These are phyloP conservation scores for Penicillium bovifimosum DNA, from an alignment of 495 filamentous ascomycete species.

Conservation along the genomic window DNA sequence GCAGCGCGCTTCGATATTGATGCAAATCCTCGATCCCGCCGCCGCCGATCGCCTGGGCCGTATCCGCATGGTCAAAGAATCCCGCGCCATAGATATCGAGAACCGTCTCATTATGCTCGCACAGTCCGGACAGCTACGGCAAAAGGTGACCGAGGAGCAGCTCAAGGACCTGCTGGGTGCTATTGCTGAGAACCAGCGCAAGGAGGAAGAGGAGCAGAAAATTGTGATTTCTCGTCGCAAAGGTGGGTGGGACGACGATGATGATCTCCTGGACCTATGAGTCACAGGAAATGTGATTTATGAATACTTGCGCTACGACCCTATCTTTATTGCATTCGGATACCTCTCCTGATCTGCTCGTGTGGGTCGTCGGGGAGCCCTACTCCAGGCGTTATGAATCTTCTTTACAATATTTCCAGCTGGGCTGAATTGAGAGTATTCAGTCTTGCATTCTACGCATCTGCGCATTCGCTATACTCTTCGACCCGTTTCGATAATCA, in stretches of 20 bases:
- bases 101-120: conserved; percentile 90
- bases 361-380: conserved; percentile 4
- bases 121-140: conserved; percentile 74
- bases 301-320: background rate
- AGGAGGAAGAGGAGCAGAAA: conserved; percentile 60
- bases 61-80: conserved; percentile 92
- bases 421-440: background rate
- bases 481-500: conserved; percentile 10
- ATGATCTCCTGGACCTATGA: conserved; percentile 68
- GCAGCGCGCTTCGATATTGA: conserved; percentile 66
- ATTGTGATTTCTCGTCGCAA: conserved; percentile 81
- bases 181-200: conserved; percentile 64
- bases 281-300: background rate
- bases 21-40: conserved; percentile 89
- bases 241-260: conserved; percentile 81
- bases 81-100: conserved; percentile 83
- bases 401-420: conserved; percentile 1
- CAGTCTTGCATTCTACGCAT: background rate
- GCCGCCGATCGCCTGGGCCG: conserved; percentile 89
- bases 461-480: conserved; percentile 1
- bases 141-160: conserved; percentile 87
- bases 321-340: conserved; percentile 7
- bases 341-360: conserved; percentile 1
- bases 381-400: conserved; percentile 15
- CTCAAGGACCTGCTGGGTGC: conserved; percentile 85